Evolutionary conservation across 257 asterid genomes (phyloP).

Genomic region (Verbascum thapsus): DNA sequence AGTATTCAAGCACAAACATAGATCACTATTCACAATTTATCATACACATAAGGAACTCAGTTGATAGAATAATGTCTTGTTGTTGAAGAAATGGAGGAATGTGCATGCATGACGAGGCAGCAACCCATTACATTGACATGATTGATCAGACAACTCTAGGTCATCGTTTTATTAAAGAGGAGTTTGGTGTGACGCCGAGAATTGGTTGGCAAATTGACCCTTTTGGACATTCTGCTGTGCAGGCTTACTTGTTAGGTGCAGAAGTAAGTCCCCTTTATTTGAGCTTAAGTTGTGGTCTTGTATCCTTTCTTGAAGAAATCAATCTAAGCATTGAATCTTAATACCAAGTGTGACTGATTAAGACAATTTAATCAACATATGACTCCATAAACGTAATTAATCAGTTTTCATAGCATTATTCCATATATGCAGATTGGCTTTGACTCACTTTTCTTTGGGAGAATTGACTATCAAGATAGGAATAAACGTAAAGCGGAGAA

Average conservation of each 20-base stretch:
- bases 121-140: slow-evolving; percentile 54
- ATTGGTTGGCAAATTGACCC: slow-evolving; percentile 58
- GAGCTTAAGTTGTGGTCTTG: neutral
- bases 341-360: neutral
- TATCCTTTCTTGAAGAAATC: slow-evolving; percentile 18
- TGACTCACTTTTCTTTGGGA: slow-evolving; percentile 49
- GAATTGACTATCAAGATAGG: slow-evolving; percentile 59
- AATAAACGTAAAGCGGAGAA: slow-evolving; percentile 37
- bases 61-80: slow-evolving; percentile 9
- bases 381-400: slow-evolving; percentile 19
- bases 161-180: slow-evolving; percentile 39
- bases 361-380: neutral
- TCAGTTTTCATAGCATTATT: neutral
- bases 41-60: neutral
- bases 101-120: slow-evolving; percentile 63
- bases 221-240: slow-evolving; percentile 57
- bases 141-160: slow-evolving; percentile 55
- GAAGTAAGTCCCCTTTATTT: slow-evolving; percentile 33
- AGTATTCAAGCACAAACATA: neutral
- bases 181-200: slow-evolving; percentile 49
- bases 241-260: slow-evolving; percentile 54
- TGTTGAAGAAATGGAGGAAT: slow-evolving; percentile 50
- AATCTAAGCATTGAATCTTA: neutral
- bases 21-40: neutral
- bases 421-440: slow-evolving; percentile 41